phyloP scores from a whole-genome alignment of 2,329 filamentous ascomycete genomes.

The Venturia effusa region DNA sequence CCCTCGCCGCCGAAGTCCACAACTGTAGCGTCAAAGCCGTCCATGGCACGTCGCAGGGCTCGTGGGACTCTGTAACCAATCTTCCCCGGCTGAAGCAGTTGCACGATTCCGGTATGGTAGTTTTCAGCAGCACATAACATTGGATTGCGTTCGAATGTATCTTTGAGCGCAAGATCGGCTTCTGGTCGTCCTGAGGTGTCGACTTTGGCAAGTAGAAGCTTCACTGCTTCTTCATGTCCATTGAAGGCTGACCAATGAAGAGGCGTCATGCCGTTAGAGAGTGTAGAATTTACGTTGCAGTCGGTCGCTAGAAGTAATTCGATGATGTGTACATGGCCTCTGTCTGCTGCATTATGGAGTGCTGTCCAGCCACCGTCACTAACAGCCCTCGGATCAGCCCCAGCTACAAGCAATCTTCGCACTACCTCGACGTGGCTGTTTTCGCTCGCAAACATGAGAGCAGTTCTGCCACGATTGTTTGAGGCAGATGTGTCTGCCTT shows the following conservation, averaged over 20 bases:
- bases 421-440: constrained; percentile 24
- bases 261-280: constrained; percentile 26
- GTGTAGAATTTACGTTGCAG: constrained; percentile 17
- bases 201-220: constrained; percentile 21
- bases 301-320: constrained; percentile 11
- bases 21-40: constrained; percentile 28
- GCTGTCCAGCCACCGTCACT: constrained; percentile 19
- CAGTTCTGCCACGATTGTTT: constrained; percentile 25
- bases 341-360: constrained; percentile 17
- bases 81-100: constrained; percentile 30
- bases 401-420: constrained; percentile 19
- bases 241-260: constrained; percentile 27
- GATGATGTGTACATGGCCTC: constrained; percentile 10
- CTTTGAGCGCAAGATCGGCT: constrained; percentile 27
- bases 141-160: constrained; percentile 33
- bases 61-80: constrained; percentile 26
- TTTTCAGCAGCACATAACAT: constrained; percentile 31
- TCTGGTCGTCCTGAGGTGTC: constrained; percentile 17
- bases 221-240: constrained; percentile 26
- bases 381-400: constrained; percentile 18
- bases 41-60: constrained; percentile 24
- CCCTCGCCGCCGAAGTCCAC: constrained; percentile 24
- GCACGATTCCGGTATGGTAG: constrained; percentile 30
- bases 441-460: constrained; percentile 20
- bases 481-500: constrained; percentile 21